phyloP scores from a whole-genome alignment of 352 stramenopile species.

The Phytophthora fragariae region DNA sequence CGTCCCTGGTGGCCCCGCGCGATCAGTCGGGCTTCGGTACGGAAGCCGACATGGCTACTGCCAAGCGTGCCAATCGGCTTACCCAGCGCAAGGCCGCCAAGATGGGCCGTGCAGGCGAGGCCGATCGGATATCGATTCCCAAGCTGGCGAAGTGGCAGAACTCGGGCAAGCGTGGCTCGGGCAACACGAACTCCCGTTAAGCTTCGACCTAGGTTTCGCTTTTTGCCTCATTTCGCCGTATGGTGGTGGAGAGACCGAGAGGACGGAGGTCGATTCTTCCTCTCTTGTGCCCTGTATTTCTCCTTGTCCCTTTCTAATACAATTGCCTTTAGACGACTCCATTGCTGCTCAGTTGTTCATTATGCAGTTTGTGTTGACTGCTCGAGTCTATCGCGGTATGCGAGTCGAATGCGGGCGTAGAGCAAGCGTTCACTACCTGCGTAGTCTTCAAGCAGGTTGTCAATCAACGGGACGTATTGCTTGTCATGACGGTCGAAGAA shows the following conservation, averaged over 20 bases:
- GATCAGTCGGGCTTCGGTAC: conserved; percentile 73
- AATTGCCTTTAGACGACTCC: conserved; percentile 35
- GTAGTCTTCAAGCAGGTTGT: background rate
- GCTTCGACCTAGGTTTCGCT: conserved; percentile 26
- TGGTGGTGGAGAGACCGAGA: conserved; percentile 33
- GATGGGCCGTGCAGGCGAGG: conserved; percentile 80
- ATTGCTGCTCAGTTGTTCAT: background rate
- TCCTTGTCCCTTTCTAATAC: conserved; percentile 39
- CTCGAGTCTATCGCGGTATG: background rate
- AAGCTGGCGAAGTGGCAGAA: conserved; percentile 93
- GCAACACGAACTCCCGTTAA: conserved; percentile 84
- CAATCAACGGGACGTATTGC: background rate
- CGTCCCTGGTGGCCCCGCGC: conserved; percentile 79
- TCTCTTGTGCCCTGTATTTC: conserved; percentile 40
- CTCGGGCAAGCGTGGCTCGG: conserved; percentile 87
- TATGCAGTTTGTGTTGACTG: background rate
- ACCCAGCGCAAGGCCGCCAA: conserved; percentile 85
- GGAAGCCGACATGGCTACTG: conserved; percentile 53
- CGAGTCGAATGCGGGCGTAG: background rate
- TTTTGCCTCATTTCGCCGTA: conserved; percentile 23
- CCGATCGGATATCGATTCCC: conserved; percentile 78
- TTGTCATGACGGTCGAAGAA: background rate
- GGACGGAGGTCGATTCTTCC: conserved; percentile 15
- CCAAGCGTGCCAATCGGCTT: conserved; percentile 57
- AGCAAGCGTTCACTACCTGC: background rate